Percentiles rank a stretch among this genome's conserved stretches.
Conservation (phyloP, 768 basidiomycete genomes). For the Rhizopogon vulgaris region DNA sequence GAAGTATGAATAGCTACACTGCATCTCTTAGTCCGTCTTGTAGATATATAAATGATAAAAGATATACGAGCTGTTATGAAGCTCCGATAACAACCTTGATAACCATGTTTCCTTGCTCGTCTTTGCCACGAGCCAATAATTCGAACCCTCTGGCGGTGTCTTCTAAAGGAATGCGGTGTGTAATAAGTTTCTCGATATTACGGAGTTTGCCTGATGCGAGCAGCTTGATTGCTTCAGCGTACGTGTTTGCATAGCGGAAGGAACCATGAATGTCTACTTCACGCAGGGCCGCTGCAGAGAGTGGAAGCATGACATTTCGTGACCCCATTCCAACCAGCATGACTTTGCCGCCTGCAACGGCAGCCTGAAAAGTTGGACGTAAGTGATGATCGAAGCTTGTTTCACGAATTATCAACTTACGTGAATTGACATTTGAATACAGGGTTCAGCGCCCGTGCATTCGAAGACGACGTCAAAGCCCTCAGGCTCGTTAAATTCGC, state of each 20-base stretch:
- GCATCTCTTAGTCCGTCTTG: conserved; percentile 4
- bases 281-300: conserved; percentile 73
- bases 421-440: conserved; percentile 86
- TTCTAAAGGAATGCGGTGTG: conserved; percentile 65
- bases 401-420: conserved; percentile 44
- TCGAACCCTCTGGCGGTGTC: conserved; percentile 76
- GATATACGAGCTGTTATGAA: conserved; percentile 10
- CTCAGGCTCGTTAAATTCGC: conserved; percentile 52
- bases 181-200: conserved; percentile 69
- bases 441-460: conserved; percentile 90
- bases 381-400: conserved; percentile 8
- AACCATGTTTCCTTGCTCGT: conserved; percentile 75
- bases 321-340: conserved; percentile 97
- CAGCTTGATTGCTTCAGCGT: conserved; percentile 77
- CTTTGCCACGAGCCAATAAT: conserved; percentile 68
- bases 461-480: conserved; percentile 94
- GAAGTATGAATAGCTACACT: conserved; percentile 7
- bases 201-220: conserved; percentile 59
- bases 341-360: conserved; percentile 80
- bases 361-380: conserved; percentile 46
- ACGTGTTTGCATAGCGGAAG: conserved; percentile 89
- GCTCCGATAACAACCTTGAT: conserved; percentile 82
- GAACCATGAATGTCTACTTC: conserved; percentile 92
- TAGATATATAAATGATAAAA: neutral
- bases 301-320: conserved; percentile 73